Evolutionary conservation across 768 basidiomycete genomes (phyloP).

Genomic region (Phlebiopsis gigantea): DNA sequence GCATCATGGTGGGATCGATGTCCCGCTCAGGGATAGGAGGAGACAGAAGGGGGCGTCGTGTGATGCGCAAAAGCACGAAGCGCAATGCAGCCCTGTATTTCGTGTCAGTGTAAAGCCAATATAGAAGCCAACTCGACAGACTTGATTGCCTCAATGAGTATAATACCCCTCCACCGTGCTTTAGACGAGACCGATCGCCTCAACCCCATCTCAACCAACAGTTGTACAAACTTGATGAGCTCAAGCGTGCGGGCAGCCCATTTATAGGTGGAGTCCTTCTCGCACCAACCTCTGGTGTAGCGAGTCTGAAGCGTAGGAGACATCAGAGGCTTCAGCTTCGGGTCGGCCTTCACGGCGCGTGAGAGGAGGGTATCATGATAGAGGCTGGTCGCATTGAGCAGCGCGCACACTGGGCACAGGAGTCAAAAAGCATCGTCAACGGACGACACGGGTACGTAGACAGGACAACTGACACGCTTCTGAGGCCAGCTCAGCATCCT

Average conservation of each 20-base stretch:
- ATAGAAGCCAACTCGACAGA: conserved; percentile 31
- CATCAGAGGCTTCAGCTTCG: conserved; percentile 70
- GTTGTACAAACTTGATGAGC: conserved; percentile 73
- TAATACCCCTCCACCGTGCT: conserved; percentile 68
- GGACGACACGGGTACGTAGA: conserved; percentile 10
- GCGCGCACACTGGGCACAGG: conserved; percentile 65
- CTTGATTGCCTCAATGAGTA: conserved; percentile 83
- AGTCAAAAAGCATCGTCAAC: conserved; percentile 5
- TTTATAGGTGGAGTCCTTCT: conserved; percentile 65
- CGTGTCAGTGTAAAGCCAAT: conserved; percentile 8
- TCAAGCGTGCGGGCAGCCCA: conserved; percentile 74
- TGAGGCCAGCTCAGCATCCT: conserved; percentile 93
- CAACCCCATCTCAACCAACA: conserved; percentile 87
- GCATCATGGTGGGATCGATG: conserved; percentile 68
- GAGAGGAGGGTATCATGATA: conserved; percentile 94
- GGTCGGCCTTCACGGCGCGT: conserved; percentile 54
- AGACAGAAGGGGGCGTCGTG: conserved; percentile 67
- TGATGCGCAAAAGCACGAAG: conserved; percentile 65
- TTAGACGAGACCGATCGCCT: conserved; percentile 62
- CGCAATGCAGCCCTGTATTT: conserved; percentile 64
- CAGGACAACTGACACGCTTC: conserved; percentile 74
- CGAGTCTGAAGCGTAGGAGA: conserved; percentile 77
- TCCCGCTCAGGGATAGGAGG: conserved; percentile 86
- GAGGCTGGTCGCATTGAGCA: conserved; percentile 81
- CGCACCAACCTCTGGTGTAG: conserved; percentile 85